Base-by-base conservation (phyloP, 768 basidiomycete genomes). In the Tricholoma bakamatsutake region DNA sequence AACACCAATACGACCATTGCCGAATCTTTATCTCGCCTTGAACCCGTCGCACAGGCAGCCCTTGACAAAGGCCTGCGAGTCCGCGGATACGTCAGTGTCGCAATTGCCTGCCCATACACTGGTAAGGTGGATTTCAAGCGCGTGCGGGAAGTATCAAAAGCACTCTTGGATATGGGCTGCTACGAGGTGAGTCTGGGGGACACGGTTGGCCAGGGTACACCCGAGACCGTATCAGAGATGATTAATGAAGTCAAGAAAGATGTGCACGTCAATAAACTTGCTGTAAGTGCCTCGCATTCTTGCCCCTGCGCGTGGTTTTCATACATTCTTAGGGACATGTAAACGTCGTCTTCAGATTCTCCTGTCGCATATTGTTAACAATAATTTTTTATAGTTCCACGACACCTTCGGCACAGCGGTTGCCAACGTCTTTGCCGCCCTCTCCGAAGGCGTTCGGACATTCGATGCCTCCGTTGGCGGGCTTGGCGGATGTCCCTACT, bases 401-500 rank as follows among this genome's bases (percentile, higher is more conserved):
- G 93, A 96, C 63, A 95, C 93, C 0, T 94, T 83, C 62, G 93
- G 92, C 3, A 88, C 88, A 28, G 92, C 82, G 10, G 80, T 91
- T 11, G 82, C 86, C 13, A 93, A 93, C 61, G 83, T 90, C 13
- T 70, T 91, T 40, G 72, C 83, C 4, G 86, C 90, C 3, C 79
- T 93, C 11, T 73, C 80, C 10, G 72, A 84, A 50, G 95, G 94
- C 13, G 71, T 98, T 11, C 80, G 85, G 10, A 90, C 92, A 2
- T 80, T 98, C 42, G 95, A 90, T 64, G 77, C 89, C 1, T 85
- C 88, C 0, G 83, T 97, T 15, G 93, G 87, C 15, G 94, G 95
- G 0, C 83, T 98, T 1, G 95, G 96, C 3, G 93, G 95, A 15
- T 98, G 96, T 64, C 95, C 95, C 2, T 98, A 92, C 70, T 93